Evolutionary conservation across 371 early-diverging fungal species (phyloP), one percentile per base, ranked within the genome.

Genomic region (Mortierella sp.): DNA sequence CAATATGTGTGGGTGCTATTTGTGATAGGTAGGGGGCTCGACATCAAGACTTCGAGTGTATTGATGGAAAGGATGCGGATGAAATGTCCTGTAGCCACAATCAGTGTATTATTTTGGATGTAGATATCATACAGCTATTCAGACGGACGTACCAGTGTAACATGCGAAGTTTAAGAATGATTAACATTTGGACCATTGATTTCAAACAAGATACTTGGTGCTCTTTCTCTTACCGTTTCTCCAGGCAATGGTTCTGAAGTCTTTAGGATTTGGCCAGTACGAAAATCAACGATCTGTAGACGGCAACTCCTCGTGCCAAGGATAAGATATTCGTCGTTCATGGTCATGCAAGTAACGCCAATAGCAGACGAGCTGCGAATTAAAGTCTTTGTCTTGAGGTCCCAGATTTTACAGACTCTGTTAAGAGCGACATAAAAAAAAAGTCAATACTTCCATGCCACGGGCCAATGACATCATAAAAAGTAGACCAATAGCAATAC

Each of bases 351-450:
- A 5, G 57, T 30, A 3, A 81, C 70, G 39, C 75, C 67, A 5
- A 16, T n/a, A 8, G 69, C 72, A 11, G 59, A 39, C 10, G 51
- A 58, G 20, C 81, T 75, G 20, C 58, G 60, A 51, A 75, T 75
- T 26, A 69, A 28, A 5, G 6, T 5, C 59, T 72, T 75, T 28
- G 72, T 64, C 39, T 39, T 45, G 47, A 81, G 64, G 30, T 75
- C 62, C 81, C 81, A 81, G 59, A 81, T 75, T 10, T 73, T 68
- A 40, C 76, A 81, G 5, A 81, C 28, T 16, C 81, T 81, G 55
- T 45, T n/a, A 64, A 11, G 26, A 58, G 39, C 35, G 30, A 59
- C 39, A 64, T 26, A 4, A 28, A 45, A 45, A 45, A 60, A 26
- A 62, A 51, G 28, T 28, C 28, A 30, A 40, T 12, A 16, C 12